Base-by-base conservation (phyloP, 1,284 basidiomycete species). In the Ustilago esculenta region DNA sequence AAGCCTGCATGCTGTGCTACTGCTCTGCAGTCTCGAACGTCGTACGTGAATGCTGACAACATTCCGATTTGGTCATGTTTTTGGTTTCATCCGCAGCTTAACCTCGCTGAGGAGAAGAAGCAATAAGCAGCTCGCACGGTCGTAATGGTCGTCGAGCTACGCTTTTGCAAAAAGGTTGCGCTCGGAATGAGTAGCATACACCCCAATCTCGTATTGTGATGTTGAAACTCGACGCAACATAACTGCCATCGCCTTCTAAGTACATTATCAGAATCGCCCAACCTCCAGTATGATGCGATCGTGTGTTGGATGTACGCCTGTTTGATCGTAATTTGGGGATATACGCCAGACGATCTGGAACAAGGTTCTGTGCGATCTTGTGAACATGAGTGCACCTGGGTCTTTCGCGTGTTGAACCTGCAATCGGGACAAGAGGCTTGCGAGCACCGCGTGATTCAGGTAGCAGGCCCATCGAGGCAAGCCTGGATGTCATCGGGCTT, bases 81-180 rank as follows among this genome's bases (percentile, higher is more conserved):
- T 36, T 27, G 27, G 27, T 21, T 7, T 42, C 39, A 6, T 8
- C 12, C 10, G 24, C 63, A 76, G 74, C 49, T 67, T 14, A 72
- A 73, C 65, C 58, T 76, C 41, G 65, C 69, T 20, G 51, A 58
- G 52, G 60, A 64, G 37, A 53, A 75, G 56, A 73, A 76, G 72
- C 56, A 76, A 65, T 60, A 59, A 60, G 27, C 49, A 65, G 39
- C 40, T 51, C 52, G 47, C 25, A 33, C 23, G 43, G 29, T 42
- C 14, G 30, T 14, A n/a, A 17, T n/a, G 30, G 14, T 29, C 33
- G 20, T 32, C 45, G 32, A n/a, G n/a, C n/a, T n/a, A n/a, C n/a
- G n/a, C n/a, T n/a, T n/a, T n/a, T n/a, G n/a, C n/a, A n/a, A n/a
- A n/a, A n/a, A n/a, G n/a, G n/a, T n/a, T n/a, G n/a, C n/a, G n/a